Evolutionary conservation across 1,284 basidiomycete species (phyloP), one percentile per base, ranked within the genome.

Genomic region (Laetiporus sulphureus): DNA sequence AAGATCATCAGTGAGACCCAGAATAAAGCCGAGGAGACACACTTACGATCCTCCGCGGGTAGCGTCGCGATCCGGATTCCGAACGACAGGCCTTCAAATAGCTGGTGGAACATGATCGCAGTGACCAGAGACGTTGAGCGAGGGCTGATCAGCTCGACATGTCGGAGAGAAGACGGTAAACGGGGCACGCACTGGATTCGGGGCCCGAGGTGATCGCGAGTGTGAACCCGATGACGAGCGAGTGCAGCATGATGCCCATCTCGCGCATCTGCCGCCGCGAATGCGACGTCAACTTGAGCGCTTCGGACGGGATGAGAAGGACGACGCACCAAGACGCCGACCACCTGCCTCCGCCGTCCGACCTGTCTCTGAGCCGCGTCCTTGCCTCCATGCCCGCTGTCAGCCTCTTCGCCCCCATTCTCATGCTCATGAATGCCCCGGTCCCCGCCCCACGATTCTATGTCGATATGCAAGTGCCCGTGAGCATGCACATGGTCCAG

Each of bases 161-260:
- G 11, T 16, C 38, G 40, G 40, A 33, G 27, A 38, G 25, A 39
- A 32, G 41, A 32, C 4, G 36, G 4, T 45, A 38, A 38, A 6
- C n/a, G 47, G 7, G n/a, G 12, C 13, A 70, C 79, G 44, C 45
- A 85, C 83, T 72, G 49, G 88, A 87, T 45, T 87, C 83, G 1
- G 74, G 54, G 10, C 83, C 80, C 4, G 71, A 67, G 1, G 81
- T 74, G 44, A 87, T 77, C 2, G 81, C 72, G 16, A 88, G 63
- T 2, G 83, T 87, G 13, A 87, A 59, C 2, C 83, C 83, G 41
- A 88, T 83, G 16, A 87, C 79, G n/a, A 84, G 60, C 0, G 83
- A 86, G 50, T 87, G 85, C n/a, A 87, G 73, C 81, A 86, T 84
- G 48, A 88, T 87, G 22, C 83, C 84, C 1, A 83, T 54, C 73